Evolutionary conservation across 2,329 filamentous ascomycete genomes (phyloP), one percentile per base, ranked within the genome.

Genomic region (Rugonectria rugulosa): DNA sequence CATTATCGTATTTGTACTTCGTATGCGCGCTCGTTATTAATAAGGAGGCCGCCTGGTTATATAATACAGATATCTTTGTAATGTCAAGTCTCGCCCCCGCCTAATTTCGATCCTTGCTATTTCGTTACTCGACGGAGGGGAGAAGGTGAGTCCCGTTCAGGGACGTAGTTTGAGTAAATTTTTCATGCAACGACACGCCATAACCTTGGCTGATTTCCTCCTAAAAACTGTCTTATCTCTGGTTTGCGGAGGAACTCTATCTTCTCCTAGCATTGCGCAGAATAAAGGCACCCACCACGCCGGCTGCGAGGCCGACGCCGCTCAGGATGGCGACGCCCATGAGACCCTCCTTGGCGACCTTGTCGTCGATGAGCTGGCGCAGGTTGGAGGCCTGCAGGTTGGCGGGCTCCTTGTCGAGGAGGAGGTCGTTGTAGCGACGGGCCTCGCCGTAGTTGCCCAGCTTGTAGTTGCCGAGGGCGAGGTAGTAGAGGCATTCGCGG

Each of bases 401-500:
- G 41, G 85, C 87, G 8, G 92, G 92, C 78, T 99, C 95, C 73
- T 94, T 89, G 60, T 97, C 92, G 49, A 98, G 77, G 59, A 99
- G 80, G 44, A 94, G 82, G 70, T 98, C 94, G 75, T 99, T 99
- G 78, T 98, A 98, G 71, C 91, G 85, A 69, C 94, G 84, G 57
- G 94, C 94, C 73, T 99, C 95, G 58, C 88, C 92, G 75, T 97
- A 99, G 82, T 97, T 98, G 59, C 93, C 94, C 41, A 99, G 86
- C 81, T 98, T 98, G 85, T 94, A 98, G 81, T 98, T 97, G 61
- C 95, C 95, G 26, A 99, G 85, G 21, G 92, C 95, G 49, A 99
- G 88, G 77, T 99, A 99, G 81, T 97, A 99, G 59, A 99, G 90
- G 72, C 95, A 99, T 83, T 99, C 95, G 70, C 95, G 89, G 71